phyloP scores from a whole-genome alignment of 1,139 yeast genomes.

The Suhomyces atakaporum region DNA sequence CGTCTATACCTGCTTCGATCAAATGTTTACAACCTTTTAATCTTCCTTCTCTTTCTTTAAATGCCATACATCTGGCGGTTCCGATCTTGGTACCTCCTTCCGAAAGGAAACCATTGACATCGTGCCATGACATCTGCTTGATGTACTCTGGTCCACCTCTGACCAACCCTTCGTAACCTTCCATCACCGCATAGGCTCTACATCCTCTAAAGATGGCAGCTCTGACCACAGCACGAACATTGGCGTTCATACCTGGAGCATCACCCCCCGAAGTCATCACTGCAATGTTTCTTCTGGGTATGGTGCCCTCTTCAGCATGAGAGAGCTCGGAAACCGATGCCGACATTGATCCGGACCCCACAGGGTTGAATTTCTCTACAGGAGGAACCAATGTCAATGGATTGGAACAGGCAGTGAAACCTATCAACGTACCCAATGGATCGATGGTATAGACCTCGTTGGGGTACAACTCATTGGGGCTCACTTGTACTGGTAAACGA shows the following conservation, averaged over 20 bases:
- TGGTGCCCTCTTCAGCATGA: slow-evolving; percentile 14
- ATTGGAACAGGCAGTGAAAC: slow-evolving; percentile 62
- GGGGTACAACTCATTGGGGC: slow-evolving; percentile 69
- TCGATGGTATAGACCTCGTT: slow-evolving; percentile 67
- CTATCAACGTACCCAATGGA: slow-evolving; percentile 67
- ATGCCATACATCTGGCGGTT: slow-evolving; percentile 88
- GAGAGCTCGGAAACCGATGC: slow-evolving; percentile 20
- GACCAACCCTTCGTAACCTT: slow-evolving; percentile 94
- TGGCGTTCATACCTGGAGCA: slow-evolving; percentile 98
- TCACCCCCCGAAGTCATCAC: slow-evolving; percentile 99
- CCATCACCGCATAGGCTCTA: slow-evolving; percentile 90
- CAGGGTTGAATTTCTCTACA: slow-evolving; percentile 23
- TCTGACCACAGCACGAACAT: slow-evolving; percentile 91
- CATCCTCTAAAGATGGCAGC: slow-evolving; percentile 88
- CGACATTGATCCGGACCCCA: slow-evolving; percentile 12
- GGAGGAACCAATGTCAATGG: slow-evolving; percentile 58
- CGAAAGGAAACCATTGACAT: slow-evolving; percentile 88
- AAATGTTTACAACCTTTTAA: slow-evolving; percentile 79
- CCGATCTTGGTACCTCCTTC: slow-evolving; percentile 96
- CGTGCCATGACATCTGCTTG: slow-evolving; percentile 84
- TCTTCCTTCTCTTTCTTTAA: slow-evolving; percentile 83
- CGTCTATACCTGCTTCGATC: slow-evolving; percentile 89
- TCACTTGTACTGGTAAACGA: slow-evolving; percentile 34
- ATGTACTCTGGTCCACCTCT: slow-evolving; percentile 72
- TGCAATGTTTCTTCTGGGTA: slow-evolving; percentile 60